Conservation (phyloP, 768 basidiomycete genomes). For the Phaeotremella skinneri region DNA sequence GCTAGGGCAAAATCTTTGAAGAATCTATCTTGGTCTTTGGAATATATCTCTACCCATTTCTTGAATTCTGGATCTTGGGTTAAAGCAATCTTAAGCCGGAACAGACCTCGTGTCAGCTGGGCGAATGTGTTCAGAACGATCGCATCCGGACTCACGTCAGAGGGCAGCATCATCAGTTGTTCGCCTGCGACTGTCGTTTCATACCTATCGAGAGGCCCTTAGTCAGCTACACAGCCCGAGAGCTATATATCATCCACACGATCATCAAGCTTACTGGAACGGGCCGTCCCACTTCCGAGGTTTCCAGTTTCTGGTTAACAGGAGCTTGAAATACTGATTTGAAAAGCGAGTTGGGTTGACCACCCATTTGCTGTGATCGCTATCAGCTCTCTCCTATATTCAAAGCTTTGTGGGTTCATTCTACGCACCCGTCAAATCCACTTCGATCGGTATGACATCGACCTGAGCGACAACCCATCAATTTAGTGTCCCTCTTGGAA, state of each 20-base stretch:
- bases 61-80: constrained; percentile 48
- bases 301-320: constrained; percentile 48
- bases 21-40: constrained; percentile 49
- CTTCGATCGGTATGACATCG: constrained; percentile 51
- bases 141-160: constrained; percentile 39
- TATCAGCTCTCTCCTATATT: neutral
- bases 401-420: neutral
- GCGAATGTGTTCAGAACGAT: neutral
- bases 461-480: constrained; percentile 11
- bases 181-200: constrained; percentile 49
- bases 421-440: constrained; percentile 50
- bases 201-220: constrained; percentile 28
- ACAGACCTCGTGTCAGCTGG: constrained; percentile 13
- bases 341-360: constrained; percentile 52
- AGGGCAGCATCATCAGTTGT: constrained; percentile 53
- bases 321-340: constrained; percentile 52
- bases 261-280: constrained; percentile 37
- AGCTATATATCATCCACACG: neutral
- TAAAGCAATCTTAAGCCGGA: constrained; percentile 43
- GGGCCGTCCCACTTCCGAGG: constrained; percentile 52
- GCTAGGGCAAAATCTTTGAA: constrained; percentile 51
- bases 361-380: constrained; percentile 41
- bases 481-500: too few species aligned
- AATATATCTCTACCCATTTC: constrained; percentile 51
- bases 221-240: neutral